Percentiles rank a stretch among this genome's conserved stretches.
Evolutionary conservation across 2,329 filamentous ascomycete genomes (phyloP).

Genomic region (Hymenotorrendiella dingleyae): DNA sequence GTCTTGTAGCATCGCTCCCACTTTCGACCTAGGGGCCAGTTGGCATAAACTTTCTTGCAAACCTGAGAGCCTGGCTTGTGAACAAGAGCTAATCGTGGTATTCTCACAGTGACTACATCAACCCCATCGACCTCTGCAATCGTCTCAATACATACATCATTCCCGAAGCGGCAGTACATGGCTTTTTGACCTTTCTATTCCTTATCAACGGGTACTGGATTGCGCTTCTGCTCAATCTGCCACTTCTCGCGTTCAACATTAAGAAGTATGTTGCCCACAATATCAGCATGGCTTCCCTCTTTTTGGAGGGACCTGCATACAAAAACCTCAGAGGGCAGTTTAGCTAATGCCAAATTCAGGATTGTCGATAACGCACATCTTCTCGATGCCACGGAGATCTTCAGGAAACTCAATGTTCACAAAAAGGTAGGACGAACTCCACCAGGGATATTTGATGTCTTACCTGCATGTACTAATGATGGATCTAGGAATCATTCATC

Average conservation of each 20-base stretch:
- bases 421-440: slow-evolving; percentile 67
- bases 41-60: too few species aligned
- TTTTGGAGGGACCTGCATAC: neutral
- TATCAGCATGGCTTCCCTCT: too few species aligned
- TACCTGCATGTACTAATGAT: slow-evolving; percentile 11
- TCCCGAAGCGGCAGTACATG: slow-evolving; percentile 95
- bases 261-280: slow-evolving; percentile 97
- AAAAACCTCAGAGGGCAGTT: neutral
- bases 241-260: slow-evolving; percentile 84
- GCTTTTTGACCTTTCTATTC: slow-evolving; percentile 90
- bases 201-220: slow-evolving; percentile 99
- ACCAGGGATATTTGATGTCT: slow-evolving; percentile 2
- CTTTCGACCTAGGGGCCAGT: neutral
- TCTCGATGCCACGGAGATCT: slow-evolving; percentile 96
- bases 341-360: slow-evolving; percentile 46
- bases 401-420: slow-evolving; percentile 97
- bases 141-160: slow-evolving; percentile 99
- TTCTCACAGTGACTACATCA: slow-evolving; percentile 85
- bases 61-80: too few species aligned
- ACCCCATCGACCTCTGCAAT: slow-evolving; percentile 99
- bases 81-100: slow-evolving; percentile 4
- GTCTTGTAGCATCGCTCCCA: neutral
- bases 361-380: slow-evolving; percentile 97
- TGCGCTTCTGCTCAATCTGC: slow-evolving; percentile 84
- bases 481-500: slow-evolving; percentile 83